Evolutionary conservation across 2,329 filamentous ascomycete genomes (phyloP).

Genomic region (Colletotrichum navitas): DNA sequence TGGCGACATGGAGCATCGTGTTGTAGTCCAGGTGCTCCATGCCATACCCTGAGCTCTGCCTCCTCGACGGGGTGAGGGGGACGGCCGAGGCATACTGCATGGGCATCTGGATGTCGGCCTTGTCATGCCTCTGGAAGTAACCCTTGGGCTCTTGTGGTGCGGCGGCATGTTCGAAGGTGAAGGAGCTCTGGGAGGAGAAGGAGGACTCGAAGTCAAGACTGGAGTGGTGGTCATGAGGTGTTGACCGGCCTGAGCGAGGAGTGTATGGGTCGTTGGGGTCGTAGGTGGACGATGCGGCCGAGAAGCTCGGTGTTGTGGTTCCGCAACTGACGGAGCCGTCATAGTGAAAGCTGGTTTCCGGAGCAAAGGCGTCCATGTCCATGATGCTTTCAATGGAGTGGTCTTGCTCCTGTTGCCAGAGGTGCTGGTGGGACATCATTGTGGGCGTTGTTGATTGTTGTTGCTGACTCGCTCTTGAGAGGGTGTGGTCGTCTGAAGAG

Average conservation of each 20-base stretch:
- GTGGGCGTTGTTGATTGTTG: conserved; percentile 35
- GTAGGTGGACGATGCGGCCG: conserved; percentile 54
- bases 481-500: conserved; percentile 41
- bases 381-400: conserved; percentile 41
- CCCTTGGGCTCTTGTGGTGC: conserved; percentile 33
- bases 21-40: conserved; percentile 54
- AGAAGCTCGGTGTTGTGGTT: conserved; percentile 42
- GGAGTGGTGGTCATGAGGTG: conserved; percentile 52
- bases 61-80: conserved; percentile 38
- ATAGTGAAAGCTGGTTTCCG: conserved; percentile 41
- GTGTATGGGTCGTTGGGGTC: conserved; percentile 60
- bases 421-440: conserved; percentile 40
- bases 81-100: conserved; percentile 35
- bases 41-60: conserved; percentile 37
- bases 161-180: conserved; percentile 42
- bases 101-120: conserved; percentile 36
- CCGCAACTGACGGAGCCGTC: conserved; percentile 40
- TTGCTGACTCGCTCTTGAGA: conserved; percentile 34
- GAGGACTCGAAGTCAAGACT: conserved; percentile 54
- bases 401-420: conserved; percentile 40
- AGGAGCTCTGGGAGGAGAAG: conserved; percentile 47
- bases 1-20: conserved; percentile 51
- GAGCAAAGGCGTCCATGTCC: conserved; percentile 41
- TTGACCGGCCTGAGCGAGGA: conserved; percentile 59
- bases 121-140: conserved; percentile 38